phyloP scores from a whole-genome alignment of 2,329 filamentous ascomycete species.

The Botrytis paeoniae region DNA sequence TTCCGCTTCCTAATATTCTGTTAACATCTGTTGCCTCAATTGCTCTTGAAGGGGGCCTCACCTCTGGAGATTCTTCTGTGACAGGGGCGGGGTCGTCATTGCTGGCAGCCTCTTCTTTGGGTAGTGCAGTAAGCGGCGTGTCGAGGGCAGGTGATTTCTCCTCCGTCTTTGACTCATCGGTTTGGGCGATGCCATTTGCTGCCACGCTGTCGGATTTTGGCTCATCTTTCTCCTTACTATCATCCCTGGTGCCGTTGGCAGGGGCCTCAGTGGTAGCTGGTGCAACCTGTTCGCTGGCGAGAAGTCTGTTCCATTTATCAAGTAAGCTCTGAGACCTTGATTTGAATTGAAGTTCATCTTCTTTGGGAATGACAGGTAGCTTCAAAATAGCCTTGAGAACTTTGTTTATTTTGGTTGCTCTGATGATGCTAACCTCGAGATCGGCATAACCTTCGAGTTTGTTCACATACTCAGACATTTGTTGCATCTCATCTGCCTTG shows the following conservation, averaged over 20 bases:
- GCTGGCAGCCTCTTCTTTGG: slow-evolving; percentile 30
- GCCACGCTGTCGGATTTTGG: slow-evolving; percentile 30
- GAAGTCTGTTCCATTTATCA: slow-evolving; percentile 83
- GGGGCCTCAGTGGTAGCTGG: slow-evolving; percentile 36
- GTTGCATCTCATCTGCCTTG: slow-evolving; percentile 79
- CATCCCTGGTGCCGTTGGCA: slow-evolving; percentile 38
- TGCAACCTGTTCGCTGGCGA: slow-evolving; percentile 57
- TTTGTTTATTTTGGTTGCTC: slow-evolving; percentile 96
- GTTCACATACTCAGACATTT: slow-evolving; percentile 72
- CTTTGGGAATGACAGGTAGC: slow-evolving; percentile 73
- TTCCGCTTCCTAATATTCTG: slow-evolving; percentile 24
- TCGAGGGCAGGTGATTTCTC: slow-evolving; percentile 41
- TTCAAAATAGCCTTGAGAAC: slow-evolving; percentile 94
- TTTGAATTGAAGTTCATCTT: slow-evolving; percentile 89
- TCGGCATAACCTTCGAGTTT: slow-evolving; percentile 80
- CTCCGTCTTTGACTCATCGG: slow-evolving; percentile 40
- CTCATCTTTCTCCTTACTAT: slow-evolving; percentile 41
- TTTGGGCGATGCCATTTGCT: slow-evolving; percentile 36
- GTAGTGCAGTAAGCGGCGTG: slow-evolving; percentile 28
- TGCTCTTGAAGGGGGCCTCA: slow-evolving; percentile 3
- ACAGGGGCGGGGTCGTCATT: slow-evolving; percentile 34
- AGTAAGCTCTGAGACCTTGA: slow-evolving; percentile 74
- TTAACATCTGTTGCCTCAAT: slow-evolving; percentile 20
- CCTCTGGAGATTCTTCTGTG: slow-evolving; percentile 29
- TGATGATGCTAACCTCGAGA: slow-evolving; percentile 85